Base-by-base conservation (phyloP, 345 rosid species). In the Brassica rapa region DNA sequence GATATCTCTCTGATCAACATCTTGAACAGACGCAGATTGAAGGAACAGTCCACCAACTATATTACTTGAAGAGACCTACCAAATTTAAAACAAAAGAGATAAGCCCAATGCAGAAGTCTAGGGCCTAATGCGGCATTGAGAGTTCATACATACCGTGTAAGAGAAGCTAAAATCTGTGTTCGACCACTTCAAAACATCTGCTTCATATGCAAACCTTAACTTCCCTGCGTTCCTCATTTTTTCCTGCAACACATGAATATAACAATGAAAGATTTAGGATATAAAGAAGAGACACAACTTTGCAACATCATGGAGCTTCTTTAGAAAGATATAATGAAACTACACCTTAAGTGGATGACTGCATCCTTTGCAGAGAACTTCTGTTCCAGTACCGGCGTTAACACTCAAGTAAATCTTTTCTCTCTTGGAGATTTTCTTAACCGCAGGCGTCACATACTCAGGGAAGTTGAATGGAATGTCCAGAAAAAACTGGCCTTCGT, bases 271-370 rank as follows among this genome's bases (percentile, higher is more conserved):
- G 66, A 25, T 49, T 46, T 1, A 57, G 6, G 30, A 23, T 12
- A 59, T 23, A 32, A 30, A 56, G 15, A 46, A 46, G 16, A 51
- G 53, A 30, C 19, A 46, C n/a, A 43, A 0, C 39, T 14, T 7
- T 19, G 9, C 66, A 74, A 76, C 7, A 7, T 33, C 3, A 73
- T 29, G 29, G 7, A 37, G 12, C 21, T 6, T 19, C 12, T 73
- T 12, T 10, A 33, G 51, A 57, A 69, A 68, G 8, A 70, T 69
- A 46, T 68, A 37, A 49, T 23, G 23, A 53, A 75, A 32, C 24
- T 71, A 62, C 69, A 92, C 99, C 99, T 95, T 89, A 60, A 95
- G 76, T 25, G 87, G 99, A 85, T 95, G 98, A 84, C 94, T 91
- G 27, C 87, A 84, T 8, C 85, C 80, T 80, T 88, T 87, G 83